A percentile compares a stretch with the other conserved stretches of the same genome.
Conservation (phyloP, 1,284 basidiomycete species). For the Trichosporon sp. region DNA sequence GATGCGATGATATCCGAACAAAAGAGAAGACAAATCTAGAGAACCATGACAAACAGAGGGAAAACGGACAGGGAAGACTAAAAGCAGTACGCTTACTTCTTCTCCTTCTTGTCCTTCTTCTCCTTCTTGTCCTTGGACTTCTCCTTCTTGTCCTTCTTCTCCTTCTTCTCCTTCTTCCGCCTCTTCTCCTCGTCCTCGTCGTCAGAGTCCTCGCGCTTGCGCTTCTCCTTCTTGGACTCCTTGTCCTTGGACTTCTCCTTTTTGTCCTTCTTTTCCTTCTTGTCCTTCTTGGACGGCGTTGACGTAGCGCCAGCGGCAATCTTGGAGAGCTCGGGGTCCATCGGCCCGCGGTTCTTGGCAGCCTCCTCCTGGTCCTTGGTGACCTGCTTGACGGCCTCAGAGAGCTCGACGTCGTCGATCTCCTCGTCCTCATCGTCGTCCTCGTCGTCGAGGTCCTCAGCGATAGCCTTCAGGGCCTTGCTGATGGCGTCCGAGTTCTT, state of each 20-base stretch:
- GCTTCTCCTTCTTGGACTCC: constrained; percentile 62
- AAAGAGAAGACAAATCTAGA: constrained; percentile 8
- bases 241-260: constrained; percentile 67
- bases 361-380: constrained; percentile 61
- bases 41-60: not conserved
- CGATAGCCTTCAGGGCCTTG: constrained; percentile 80
- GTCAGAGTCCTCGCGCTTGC: constrained; percentile 34
- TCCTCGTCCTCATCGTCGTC: constrained; percentile 71
- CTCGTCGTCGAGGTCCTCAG: constrained; percentile 65
- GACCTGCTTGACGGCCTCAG: constrained; percentile 56
- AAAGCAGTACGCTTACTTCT: constrained; percentile 11
- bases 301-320: constrained; percentile 34
- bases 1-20: constrained; percentile 7
- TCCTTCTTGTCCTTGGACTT: constrained; percentile 42
- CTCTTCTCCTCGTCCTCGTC: constrained; percentile 35
- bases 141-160: constrained; percentile 40
- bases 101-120: constrained; percentile 32
- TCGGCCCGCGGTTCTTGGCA: constrained; percentile 34
- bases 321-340: constrained; percentile 54
- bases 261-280: constrained; percentile 62
- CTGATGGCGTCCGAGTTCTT: constrained; percentile 87
- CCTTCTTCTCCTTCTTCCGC: constrained; percentile 47
- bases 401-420: constrained; percentile 52
- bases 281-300: constrained; percentile 43
- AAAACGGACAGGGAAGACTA: not conserved